These are phyloP conservation scores for Lepiota venenata DNA, from an alignment of 768 basidiomycete genomes.

Conservation along the genomic window DNA sequence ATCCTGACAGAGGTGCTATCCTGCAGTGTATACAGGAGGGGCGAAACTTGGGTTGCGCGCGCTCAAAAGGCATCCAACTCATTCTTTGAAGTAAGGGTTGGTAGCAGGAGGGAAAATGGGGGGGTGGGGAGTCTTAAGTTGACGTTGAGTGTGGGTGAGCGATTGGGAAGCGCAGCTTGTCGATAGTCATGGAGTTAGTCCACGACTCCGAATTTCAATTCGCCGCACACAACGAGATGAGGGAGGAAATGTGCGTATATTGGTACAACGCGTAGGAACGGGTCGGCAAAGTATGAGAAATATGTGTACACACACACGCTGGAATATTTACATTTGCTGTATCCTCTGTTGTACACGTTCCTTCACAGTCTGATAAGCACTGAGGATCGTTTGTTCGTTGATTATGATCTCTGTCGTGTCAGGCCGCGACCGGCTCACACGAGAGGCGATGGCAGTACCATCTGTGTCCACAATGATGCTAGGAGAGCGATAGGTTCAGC, in stretches of 20 bases:
- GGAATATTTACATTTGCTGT: conserved; percentile 55
- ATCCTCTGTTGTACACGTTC: conserved; percentile 84
- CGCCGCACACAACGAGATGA: neutral
- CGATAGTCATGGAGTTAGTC: too few relatives aligned
- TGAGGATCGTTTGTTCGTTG: conserved; percentile 96
- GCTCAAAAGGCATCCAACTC: too few relatives aligned
- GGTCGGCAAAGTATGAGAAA: neutral
- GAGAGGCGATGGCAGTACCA: conserved; percentile 88
- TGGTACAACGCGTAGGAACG: neutral
- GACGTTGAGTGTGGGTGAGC: too few relatives aligned
- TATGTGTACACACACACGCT: neutral
- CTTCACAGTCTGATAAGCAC: conserved; percentile 86
- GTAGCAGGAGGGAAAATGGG: too few relatives aligned
- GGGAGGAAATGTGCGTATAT: neutral
- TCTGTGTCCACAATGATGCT: conserved; percentile 98
- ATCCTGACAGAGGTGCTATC: too few relatives aligned
- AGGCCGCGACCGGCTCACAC: conserved; percentile 88
- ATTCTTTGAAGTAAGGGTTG: too few relatives aligned
- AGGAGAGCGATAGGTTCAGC: conserved; percentile 7
- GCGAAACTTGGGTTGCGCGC: too few relatives aligned
- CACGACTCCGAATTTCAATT: neutral
- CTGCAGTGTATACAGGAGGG: too few relatives aligned
- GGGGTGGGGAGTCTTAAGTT: too few relatives aligned
- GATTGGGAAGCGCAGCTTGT: too few relatives aligned
- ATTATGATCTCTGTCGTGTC: conserved; percentile 97